Evolutionary conservation across 2,329 filamentous ascomycete genomes (phyloP).

Genomic region (Colletotrichum liriopes): DNA sequence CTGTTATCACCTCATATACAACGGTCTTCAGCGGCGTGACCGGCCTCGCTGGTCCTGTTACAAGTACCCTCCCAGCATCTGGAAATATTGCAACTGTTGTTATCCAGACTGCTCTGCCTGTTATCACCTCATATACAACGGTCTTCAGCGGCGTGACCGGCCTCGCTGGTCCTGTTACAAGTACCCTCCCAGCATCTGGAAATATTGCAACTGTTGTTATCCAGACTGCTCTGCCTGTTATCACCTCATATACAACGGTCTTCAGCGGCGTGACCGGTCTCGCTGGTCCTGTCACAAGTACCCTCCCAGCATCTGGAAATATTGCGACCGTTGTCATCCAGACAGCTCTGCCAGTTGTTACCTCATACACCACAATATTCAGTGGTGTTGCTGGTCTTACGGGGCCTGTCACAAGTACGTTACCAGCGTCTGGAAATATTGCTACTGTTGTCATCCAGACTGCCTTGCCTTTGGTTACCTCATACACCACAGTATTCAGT

Average conservation of each 20-base stretch:
- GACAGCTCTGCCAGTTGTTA: conserved; percentile 13
- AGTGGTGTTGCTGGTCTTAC: background rate
- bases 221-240: background rate
- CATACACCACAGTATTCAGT: conserved; percentile 11
- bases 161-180: background rate
- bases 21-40: background rate
- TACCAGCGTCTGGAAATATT: background rate
- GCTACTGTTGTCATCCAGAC: conserved; percentile 3
- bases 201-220: background rate
- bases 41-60: background rate
- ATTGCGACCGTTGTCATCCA: conserved; percentile 20
- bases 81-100: background rate
- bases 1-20: background rate
- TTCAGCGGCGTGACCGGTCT: background rate
- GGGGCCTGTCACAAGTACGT: background rate
- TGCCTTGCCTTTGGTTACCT: background rate
- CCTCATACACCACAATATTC: conserved; percentile 11
- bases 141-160: background rate
- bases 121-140: fast-evolving
- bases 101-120: background rate
- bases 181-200: background rate
- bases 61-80: background rate
- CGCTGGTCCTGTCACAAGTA: background rate
- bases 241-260: background rate
- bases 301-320: background rate